These are phyloP conservation scores for Auriculariales sp. DNA, from an alignment of 768 basidiomycete species.

Conservation along the genomic window DNA sequence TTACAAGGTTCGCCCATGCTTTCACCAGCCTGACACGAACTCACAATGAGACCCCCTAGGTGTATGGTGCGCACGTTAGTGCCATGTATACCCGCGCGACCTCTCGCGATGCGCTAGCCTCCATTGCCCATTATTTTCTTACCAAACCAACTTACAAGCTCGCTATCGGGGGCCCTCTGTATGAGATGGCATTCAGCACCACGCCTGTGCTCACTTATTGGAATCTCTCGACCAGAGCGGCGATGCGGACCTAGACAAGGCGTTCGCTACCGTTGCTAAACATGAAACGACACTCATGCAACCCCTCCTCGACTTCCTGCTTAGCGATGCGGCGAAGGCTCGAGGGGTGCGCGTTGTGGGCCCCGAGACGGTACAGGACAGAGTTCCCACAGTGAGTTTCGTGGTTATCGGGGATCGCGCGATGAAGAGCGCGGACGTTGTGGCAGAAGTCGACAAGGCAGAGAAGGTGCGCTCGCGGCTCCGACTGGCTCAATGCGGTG, in stretches of 20 bases:
- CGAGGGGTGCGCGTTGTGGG: constrained; percentile 60
- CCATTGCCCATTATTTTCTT: constrained; percentile 62
- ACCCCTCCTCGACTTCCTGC: constrained; percentile 41
- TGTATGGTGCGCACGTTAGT: constrained; percentile 63
- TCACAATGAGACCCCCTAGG: constrained; percentile 20
- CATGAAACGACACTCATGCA: constrained; percentile 48
- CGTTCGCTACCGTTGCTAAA: constrained; percentile 24
- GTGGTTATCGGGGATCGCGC: constrained; percentile 45
- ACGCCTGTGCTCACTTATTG: constrained; percentile 42
- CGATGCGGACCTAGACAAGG: constrained; percentile 12
- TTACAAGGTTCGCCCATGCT: constrained; percentile 43
- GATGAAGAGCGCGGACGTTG: constrained; percentile 48
- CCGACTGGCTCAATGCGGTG: neutral
- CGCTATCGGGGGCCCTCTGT: constrained; percentile 60
- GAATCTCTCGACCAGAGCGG: constrained; percentile 36
- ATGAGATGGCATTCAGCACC: constrained; percentile 59
- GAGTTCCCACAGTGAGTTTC: constrained; percentile 61
- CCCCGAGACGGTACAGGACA: constrained; percentile 23
- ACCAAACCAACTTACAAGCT: constrained; percentile 37
- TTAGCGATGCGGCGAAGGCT: constrained; percentile 28
- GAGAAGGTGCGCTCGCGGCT: constrained; percentile 39
- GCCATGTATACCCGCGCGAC: constrained; percentile 43
- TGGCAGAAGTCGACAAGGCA: constrained; percentile 46
- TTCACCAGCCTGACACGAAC: no score
- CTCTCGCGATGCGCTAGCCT: constrained; percentile 37